These are phyloP conservation scores for Cephalotrichum gorgonifer DNA, from an alignment of 2,329 filamentous ascomycete species.

Conservation along the genomic window DNA sequence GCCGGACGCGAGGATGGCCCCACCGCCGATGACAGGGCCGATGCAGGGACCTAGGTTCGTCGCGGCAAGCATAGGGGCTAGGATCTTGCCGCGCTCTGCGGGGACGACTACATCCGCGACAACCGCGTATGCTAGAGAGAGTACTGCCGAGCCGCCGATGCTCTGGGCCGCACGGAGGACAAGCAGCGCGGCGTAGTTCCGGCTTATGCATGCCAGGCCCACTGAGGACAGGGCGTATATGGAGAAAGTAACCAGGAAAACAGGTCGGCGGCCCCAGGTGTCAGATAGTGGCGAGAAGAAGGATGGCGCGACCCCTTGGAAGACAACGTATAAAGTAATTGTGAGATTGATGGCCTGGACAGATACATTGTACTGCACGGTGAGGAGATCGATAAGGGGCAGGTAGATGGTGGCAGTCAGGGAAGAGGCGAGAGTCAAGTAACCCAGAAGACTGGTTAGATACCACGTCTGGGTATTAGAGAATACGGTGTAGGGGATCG, in stretches of 20 bases:
- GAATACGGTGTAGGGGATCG: too few relatives aligned
- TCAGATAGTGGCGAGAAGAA: constrained; percentile 48
- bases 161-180: constrained; percentile 46
- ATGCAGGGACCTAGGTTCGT: background rate
- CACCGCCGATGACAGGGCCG: constrained; percentile 48
- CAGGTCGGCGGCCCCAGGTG: constrained; percentile 39
- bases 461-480: too few relatives aligned
- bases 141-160: constrained; percentile 46
- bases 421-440: constrained; percentile 32
- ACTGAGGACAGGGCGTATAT: constrained; percentile 44
- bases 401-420: constrained; percentile 42
- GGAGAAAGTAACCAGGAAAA: constrained; percentile 40
- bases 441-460: constrained; percentile 24
- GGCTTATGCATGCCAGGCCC: constrained; percentile 35
- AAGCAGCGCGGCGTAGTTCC: constrained; percentile 37
- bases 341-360: constrained; percentile 35
- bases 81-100: constrained; percentile 46
- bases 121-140: constrained; percentile 46
- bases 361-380: constrained; percentile 33
- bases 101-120: constrained; percentile 54
- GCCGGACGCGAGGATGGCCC: constrained; percentile 41
- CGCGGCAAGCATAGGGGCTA: constrained; percentile 29
- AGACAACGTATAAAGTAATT: constrained; percentile 46
- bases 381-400: constrained; percentile 39
- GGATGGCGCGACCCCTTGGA: constrained; percentile 49